Conservation (phyloP, 768 basidiomycete species). For the Cantharellus cinnabarinus region DNA sequence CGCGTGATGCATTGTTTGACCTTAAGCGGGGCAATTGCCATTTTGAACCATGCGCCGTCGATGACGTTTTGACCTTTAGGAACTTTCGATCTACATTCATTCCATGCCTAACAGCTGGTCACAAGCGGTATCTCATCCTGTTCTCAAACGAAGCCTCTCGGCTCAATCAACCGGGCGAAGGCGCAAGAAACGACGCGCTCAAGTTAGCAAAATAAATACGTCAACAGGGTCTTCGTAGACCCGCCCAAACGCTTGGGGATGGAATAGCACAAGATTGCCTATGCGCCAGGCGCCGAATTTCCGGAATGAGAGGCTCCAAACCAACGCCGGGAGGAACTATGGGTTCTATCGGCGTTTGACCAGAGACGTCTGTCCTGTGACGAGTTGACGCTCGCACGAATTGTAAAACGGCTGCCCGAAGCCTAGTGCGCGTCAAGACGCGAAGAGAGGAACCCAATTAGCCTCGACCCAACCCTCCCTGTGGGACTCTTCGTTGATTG, state of each 20-base stretch:
- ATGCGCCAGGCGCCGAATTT: conserved; percentile 48
- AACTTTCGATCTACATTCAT: no score
- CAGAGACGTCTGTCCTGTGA: conserved; percentile 2
- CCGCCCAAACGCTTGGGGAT: conserved; percentile 55
- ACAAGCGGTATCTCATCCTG: no score
- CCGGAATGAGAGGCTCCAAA: conserved; percentile 50
- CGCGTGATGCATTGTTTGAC: no score
- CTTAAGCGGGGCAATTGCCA: no score
- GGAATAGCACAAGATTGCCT: conserved; percentile 49
- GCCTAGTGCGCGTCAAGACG: conserved; percentile 36
- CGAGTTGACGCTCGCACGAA: conserved; percentile 26
- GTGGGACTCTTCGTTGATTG: conserved; percentile 14
- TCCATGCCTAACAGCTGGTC: no score
- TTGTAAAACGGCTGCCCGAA: conserved; percentile 43
- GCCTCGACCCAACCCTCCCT: conserved; percentile 53
- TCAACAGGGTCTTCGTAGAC: conserved; percentile 56
- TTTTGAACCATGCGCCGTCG: no score
- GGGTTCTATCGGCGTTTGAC: background rate
- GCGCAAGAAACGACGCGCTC: no score
- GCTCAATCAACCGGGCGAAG: no score
- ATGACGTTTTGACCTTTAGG: no score
- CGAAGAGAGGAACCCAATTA: conserved; percentile 41
- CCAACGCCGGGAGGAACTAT: conserved; percentile 25
- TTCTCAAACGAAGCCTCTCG: no score
- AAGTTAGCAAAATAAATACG: no score